These are phyloP conservation scores for Dacryopinax primogenitus DNA, from an alignment of 768 basidiomycete genomes.

Conservation along the genomic window DNA sequence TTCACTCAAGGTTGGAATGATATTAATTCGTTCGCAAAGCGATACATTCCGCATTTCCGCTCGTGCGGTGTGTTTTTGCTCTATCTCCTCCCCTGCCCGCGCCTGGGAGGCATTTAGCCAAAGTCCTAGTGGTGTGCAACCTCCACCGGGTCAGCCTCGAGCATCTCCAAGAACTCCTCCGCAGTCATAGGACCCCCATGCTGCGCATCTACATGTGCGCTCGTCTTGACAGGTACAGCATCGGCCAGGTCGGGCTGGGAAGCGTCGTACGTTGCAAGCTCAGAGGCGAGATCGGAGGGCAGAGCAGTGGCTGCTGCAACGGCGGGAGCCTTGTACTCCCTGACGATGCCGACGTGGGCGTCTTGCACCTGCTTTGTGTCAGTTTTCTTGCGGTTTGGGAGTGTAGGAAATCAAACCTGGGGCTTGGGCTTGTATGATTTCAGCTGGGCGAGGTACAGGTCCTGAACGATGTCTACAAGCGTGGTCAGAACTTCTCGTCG, in stretches of 20 bases:
- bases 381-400: conserved; percentile 1
- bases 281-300: conserved; percentile 74
- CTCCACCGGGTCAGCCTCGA: conserved; percentile 65
- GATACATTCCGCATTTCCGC: conserved; percentile 5
- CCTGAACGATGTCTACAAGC: conserved; percentile 74
- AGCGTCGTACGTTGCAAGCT: conserved; percentile 75
- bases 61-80: neutral
- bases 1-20: neutral
- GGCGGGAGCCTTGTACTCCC: conserved; percentile 62
- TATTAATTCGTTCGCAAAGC: conserved; percentile 1
- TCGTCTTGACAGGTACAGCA: conserved; percentile 26
- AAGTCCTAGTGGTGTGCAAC: conserved; percentile 41
- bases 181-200: conserved; percentile 42
- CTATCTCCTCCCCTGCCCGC: neutral
- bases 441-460: conserved; percentile 80
- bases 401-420: conserved; percentile 36
- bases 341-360: conserved; percentile 79
- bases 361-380: conserved; percentile 55
- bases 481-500: neutral
- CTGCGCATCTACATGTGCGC: conserved; percentile 27
- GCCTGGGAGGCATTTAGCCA: neutral
- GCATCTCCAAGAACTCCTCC: conserved; percentile 63
- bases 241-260: conserved; percentile 44
- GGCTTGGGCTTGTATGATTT: conserved; percentile 75
- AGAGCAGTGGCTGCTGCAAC: conserved; percentile 62